Evolutionary conservation across 1,139 yeast species (phyloP).

Genomic region (Yamadazyma mexicana): DNA sequence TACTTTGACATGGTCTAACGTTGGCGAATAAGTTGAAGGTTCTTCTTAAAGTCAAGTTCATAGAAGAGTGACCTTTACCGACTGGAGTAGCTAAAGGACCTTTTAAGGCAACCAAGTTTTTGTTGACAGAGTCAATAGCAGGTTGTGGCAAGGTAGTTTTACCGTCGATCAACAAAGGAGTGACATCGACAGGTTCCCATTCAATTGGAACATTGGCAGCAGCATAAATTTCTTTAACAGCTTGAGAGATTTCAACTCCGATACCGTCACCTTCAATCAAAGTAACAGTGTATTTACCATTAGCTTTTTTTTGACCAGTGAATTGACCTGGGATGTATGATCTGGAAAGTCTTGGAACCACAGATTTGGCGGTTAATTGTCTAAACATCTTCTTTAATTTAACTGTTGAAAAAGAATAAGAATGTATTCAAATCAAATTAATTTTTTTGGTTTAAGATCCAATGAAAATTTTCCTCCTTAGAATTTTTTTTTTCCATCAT

Average conservation of each 20-base stretch:
- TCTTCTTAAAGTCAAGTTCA: constrained; percentile 96
- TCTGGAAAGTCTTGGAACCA: constrained; percentile 45
- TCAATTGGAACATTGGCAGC: constrained; percentile 95
- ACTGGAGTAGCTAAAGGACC: constrained; percentile 98
- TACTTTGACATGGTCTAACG: constrained; percentile 94
- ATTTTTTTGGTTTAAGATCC: constrained; percentile 4
- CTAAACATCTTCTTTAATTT: constrained; percentile 33
- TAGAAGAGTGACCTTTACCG: constrained; percentile 97
- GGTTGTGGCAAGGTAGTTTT: constrained; percentile 91
- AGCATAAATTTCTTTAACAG: constrained; percentile 85
- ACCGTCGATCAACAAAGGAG: constrained; percentile 89
- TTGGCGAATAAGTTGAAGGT: constrained; percentile 95
- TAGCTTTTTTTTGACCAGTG: constrained; percentile 46
- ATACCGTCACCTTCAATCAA: constrained; percentile 99
- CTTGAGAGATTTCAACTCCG: constrained; percentile 91
- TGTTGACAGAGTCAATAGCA: constrained; percentile 90
- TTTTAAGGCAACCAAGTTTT: constrained; percentile 90
- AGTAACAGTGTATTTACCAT: constrained; percentile 87
- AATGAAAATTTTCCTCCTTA: constrained; percentile 5
- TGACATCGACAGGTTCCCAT: constrained; percentile 97
- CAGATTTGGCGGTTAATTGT: constrained; percentile 37
- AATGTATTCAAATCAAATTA: not conserved
- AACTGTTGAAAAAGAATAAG: not conserved
- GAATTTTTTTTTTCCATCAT: too few species aligned
- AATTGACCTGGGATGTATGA: constrained; percentile 51